These are phyloP conservation scores for Turnera subulata DNA, from an alignment of 345 rosid species.

Conservation along the genomic window DNA sequence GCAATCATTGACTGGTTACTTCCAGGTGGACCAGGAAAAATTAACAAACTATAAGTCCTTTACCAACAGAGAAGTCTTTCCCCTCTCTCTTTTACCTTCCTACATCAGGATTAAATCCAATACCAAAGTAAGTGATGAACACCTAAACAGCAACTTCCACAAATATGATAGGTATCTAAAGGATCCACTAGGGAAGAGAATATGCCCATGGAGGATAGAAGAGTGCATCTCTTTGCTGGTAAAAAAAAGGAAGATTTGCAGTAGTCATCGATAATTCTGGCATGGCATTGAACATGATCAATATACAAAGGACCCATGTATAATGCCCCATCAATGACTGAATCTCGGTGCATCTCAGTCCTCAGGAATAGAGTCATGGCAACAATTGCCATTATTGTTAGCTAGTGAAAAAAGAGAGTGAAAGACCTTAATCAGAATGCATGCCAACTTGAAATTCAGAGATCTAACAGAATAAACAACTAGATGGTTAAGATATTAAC, in stretches of 20 bases:
- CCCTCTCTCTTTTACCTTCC: slow-evolving; percentile 47
- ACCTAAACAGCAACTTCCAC: slow-evolving; percentile 59
- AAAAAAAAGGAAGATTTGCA: slow-evolving; percentile 76
- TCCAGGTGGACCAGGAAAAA: too few relatives aligned
- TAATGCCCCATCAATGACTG: slow-evolving; percentile 44
- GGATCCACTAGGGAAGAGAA: slow-evolving; percentile 75
- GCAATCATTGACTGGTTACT: too few relatives aligned
- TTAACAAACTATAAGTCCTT: too few relatives aligned
- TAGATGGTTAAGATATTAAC: slow-evolving; percentile 21
- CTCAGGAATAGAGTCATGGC: slow-evolving; percentile 27
- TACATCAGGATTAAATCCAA: slow-evolving; percentile 69
- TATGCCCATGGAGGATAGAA: slow-evolving; percentile 84
- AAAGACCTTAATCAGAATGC: background rate
- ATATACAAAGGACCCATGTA: slow-evolving; percentile 51
- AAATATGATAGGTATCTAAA: slow-evolving; percentile 60
- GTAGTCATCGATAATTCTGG: slow-evolving; percentile 71
- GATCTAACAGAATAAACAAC: background rate
- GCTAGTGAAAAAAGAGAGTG: slow-evolving; percentile 2
- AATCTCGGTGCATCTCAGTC: slow-evolving; percentile 27
- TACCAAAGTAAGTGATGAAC: slow-evolving; percentile 58
- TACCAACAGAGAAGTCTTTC: too few relatives aligned
- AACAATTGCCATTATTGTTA: slow-evolving; percentile 24
- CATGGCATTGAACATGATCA: slow-evolving; percentile 65
- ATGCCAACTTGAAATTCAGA: background rate
- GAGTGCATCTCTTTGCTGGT: slow-evolving; percentile 66